Evolutionary conservation across 2,329 filamentous ascomycete species (phyloP).

Genomic region (Metarhizium robertsii): DNA sequence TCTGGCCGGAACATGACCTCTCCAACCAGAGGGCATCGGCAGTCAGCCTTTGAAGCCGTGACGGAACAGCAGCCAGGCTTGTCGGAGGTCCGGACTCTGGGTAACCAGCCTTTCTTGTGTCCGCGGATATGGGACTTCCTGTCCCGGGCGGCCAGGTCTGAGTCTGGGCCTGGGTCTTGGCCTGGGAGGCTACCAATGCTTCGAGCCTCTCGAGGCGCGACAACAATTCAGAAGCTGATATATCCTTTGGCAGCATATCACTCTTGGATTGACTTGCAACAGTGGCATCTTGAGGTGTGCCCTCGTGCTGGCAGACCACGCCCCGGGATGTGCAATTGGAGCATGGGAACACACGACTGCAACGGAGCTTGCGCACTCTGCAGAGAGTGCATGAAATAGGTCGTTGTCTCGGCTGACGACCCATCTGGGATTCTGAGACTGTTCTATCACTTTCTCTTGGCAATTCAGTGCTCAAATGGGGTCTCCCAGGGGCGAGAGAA

Average conservation of each 20-base stretch:
- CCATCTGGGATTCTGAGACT: constrained; percentile 13
- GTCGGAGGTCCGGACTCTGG: constrained; percentile 9
- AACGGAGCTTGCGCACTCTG: constrained; percentile 25
- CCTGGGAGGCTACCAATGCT: constrained; percentile 10
- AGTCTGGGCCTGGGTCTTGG: neutral
- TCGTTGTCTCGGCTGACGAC: constrained; percentile 23
- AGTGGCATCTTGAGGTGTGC: constrained; percentile 1
- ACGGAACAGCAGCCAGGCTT: constrained; percentile 14
- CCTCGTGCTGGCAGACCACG: constrained; percentile 19
- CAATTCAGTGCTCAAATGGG: neutral
- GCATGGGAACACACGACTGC: constrained; percentile 26
- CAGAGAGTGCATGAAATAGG: constrained; percentile 26
- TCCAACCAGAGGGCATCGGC: constrained; percentile 25
- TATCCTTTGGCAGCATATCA: constrained; percentile 7
- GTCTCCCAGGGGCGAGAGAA: neutral
- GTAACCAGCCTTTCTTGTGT: neutral
- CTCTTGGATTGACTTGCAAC: neutral
- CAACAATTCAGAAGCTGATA: constrained; percentile 13
- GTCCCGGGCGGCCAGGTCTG: neutral
- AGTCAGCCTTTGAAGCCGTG: constrained; percentile 22
- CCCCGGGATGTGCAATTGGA: constrained; percentile 26
- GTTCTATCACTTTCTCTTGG: neutral
- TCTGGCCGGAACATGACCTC: constrained; percentile 19
- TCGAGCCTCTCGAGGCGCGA: constrained; percentile 14
- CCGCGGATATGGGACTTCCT: neutral